phyloP scores from a whole-genome alignment of 257 asterid genomes.

The Solanum arcanum region DNA sequence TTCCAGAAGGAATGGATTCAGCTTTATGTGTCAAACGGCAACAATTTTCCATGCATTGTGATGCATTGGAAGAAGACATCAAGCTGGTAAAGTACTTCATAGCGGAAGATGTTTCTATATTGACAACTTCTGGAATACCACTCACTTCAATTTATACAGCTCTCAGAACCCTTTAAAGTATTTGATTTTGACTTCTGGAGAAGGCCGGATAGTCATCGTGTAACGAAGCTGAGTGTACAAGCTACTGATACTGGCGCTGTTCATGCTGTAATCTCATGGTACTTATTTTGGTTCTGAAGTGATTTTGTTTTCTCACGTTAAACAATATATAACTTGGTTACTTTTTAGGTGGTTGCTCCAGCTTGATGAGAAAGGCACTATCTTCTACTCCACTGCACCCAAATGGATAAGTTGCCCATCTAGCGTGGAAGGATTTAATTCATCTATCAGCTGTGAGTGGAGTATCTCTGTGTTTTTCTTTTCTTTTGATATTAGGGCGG shows the following conservation, averaged over 20 bases:
- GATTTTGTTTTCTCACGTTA: not conserved
- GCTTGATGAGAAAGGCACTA: conserved; percentile 71
- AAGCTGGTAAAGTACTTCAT: conserved; percentile 42
- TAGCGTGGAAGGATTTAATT: conserved; percentile 13
- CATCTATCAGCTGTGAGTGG: conserved; percentile 37
- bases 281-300: conserved; percentile 18
- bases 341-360: conserved; percentile 94
- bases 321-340: not conserved
- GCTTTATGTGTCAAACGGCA: conserved; percentile 38
- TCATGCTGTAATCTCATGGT: conserved; percentile 97
- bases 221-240: conserved; percentile 50
- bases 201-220: conserved; percentile 71
- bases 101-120: not conserved
- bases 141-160: conserved; percentile 28
- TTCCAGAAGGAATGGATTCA: conserved; percentile 46
- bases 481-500: not conserved
- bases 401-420: conserved; percentile 43
- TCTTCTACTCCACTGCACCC: conserved; percentile 80
- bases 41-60: conserved; percentile 84
- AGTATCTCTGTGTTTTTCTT: not conserved
- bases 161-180: conserved; percentile 86
- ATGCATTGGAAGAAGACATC: conserved; percentile 59
- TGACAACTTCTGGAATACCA: not conserved
- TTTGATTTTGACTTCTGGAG: conserved; percentile 95
- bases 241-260: conserved; percentile 64